Conservation (phyloP, 495 filamentous ascomycete species). For the Neurospora sp. region DNA sequence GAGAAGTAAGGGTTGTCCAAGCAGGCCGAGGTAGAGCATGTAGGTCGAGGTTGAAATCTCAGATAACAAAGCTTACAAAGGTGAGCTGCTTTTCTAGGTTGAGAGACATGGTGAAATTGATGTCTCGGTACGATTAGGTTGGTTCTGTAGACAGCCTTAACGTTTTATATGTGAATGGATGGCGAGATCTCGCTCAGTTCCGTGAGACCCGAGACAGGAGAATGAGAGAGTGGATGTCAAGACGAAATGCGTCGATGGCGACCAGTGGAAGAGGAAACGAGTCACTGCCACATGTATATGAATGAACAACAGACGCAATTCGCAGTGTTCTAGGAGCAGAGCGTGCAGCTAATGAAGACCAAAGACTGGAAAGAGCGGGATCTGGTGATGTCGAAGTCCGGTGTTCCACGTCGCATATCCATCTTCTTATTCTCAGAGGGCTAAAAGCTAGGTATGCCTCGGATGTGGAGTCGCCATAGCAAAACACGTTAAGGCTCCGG, state of each 20-base stretch:
- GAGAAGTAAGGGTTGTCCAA: background rate
- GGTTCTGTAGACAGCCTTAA: background rate
- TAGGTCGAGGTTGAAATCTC: background rate
- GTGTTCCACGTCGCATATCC: background rate
- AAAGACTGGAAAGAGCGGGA: background rate
- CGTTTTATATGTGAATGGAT: background rate
- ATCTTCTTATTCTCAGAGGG: background rate
- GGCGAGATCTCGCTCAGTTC: background rate
- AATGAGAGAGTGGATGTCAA: background rate
- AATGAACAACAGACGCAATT: background rate
- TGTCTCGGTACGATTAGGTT: background rate
- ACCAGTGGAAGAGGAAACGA: background rate
- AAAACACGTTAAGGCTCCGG: background rate
- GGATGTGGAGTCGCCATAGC: background rate
- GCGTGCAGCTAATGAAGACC: background rate
- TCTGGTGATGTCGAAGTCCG: background rate
- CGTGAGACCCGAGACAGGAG: background rate
- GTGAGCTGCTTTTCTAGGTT: constrained; percentile 71
- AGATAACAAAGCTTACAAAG: constrained; percentile 47
- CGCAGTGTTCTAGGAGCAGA: background rate
- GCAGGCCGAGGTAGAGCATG: background rate
- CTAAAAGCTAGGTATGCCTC: background rate
- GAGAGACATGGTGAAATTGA: constrained; percentile 47
- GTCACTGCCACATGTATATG: background rate
- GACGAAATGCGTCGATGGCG: background rate